Percentiles rank a stretch among this genome's conserved stretches.
Conservation (phyloP, 73 alveolate species). For the Tetrahymena elliotti region DNA sequence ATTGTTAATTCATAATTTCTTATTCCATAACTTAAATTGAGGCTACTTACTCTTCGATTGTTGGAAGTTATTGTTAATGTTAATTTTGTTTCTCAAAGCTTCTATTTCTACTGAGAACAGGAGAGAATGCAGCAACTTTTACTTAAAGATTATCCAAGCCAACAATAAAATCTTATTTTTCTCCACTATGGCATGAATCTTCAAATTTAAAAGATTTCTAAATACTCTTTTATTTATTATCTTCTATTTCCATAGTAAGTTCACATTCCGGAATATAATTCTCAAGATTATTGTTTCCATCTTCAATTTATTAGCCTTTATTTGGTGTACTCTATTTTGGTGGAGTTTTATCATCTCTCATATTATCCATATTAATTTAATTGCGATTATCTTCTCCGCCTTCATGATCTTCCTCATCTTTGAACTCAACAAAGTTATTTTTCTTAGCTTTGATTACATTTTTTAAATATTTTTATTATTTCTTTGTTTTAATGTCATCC, state of each 20-base stretch:
- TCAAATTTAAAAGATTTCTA: not conserved
- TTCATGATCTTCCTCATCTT: not conserved
- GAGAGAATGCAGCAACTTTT: not conserved
- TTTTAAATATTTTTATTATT: not conserved
- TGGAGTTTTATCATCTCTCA: not conserved
- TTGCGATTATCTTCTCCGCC: not conserved
- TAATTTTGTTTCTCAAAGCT: not conserved
- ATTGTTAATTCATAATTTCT: not conserved
- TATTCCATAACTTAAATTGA: not conserved
- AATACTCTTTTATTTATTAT: not conserved
- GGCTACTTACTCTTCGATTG: not conserved
- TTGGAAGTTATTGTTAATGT: not conserved
- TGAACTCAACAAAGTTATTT: not conserved
- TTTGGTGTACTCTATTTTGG: not conserved
- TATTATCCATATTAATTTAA: not conserved
- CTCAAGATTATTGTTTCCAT: not conserved
- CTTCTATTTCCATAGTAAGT: not conserved
- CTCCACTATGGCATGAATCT: not conserved
- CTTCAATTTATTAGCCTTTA: not conserved
- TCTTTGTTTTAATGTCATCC: not conserved
- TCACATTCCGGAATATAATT: not conserved
- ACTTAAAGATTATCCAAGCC: not conserved
- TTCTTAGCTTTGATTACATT: not conserved
- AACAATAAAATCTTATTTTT: not conserved
- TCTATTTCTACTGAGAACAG: not conserved